These are phyloP conservation scores for Apophysomyces elegans DNA, from an alignment of 371 early-diverging fungal species.

Conservation along the genomic window DNA sequence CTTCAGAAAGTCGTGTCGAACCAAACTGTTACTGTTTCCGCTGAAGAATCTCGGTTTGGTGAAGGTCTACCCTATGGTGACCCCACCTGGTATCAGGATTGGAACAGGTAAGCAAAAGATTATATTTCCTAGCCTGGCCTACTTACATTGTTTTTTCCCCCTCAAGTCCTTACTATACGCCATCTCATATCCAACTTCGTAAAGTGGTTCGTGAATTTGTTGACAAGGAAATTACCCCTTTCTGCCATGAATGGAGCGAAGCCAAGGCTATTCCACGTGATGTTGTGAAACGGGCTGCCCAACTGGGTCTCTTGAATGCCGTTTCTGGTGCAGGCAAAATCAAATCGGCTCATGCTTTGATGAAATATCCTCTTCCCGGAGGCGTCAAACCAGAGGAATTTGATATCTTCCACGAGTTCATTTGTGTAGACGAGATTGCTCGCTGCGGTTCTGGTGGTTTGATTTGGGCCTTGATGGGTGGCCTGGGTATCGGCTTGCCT, in stretches of 20 bases:
- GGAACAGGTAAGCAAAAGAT: slow-evolving; percentile 45
- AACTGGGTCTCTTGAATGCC: slow-evolving; percentile 69
- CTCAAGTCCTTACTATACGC: slow-evolving; percentile 76
- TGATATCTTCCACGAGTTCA: slow-evolving; percentile 82
- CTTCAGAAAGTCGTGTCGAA: too few species aligned
- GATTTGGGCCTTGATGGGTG: slow-evolving; percentile 83
- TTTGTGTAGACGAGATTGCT: slow-evolving; percentile 80
- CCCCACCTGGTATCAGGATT: slow-evolving; percentile 85
- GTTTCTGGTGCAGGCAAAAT: slow-evolving; percentile 63
- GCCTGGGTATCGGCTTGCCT: slow-evolving; percentile 68
- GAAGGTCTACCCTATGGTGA: slow-evolving; percentile 84
- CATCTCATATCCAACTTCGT: slow-evolving; percentile 74
- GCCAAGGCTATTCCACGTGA: slow-evolving; percentile 74
- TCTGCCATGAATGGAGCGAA: slow-evolving; percentile 87
- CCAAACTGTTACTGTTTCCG: slow-evolving; percentile 1
- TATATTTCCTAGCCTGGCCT: background rate
- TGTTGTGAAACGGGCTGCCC: slow-evolving; percentile 70
- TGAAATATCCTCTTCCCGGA: slow-evolving; percentile 45
- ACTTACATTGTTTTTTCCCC: slow-evolving; percentile 5
- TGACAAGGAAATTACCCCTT: slow-evolving; percentile 82
- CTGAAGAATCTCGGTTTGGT: slow-evolving; percentile 55
- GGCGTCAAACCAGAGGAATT: slow-evolving; percentile 60
- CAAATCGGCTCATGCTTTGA: slow-evolving; percentile 19
- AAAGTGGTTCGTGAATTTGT: slow-evolving; percentile 72
- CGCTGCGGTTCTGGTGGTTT: slow-evolving; percentile 88